Percentiles rank a stretch among this genome's conserved stretches.
phyloP scores from a whole-genome alignment of 2,329 filamentous ascomycete species.

The Lasiodiplodia citricola region DNA sequence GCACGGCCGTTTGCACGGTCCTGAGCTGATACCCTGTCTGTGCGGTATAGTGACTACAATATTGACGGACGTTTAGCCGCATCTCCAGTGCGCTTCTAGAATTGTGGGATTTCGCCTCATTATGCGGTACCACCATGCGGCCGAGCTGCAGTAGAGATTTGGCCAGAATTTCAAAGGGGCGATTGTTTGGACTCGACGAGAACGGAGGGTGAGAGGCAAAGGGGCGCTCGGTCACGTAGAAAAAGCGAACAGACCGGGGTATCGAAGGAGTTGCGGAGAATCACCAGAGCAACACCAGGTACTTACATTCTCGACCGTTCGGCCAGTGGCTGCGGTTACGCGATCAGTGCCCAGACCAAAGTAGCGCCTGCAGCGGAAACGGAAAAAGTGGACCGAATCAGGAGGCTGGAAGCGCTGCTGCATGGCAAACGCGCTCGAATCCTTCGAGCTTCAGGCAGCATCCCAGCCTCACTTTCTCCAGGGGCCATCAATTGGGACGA shows the following conservation, averaged over 20 bases:
- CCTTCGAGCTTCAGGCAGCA: not conserved
- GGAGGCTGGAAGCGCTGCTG: not conserved
- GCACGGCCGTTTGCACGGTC: not conserved
- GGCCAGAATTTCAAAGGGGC: not conserved
- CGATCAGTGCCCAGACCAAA: not conserved
- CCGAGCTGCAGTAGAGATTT: not conserved
- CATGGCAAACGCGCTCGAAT: not conserved
- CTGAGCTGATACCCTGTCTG: not conserved
- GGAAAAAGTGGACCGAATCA: not conserved
- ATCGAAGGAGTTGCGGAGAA: not conserved
- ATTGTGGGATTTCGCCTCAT: not conserved
- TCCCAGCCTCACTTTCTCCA: slow-evolving; percentile 11
- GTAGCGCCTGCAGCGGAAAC: not conserved
- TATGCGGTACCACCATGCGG: not conserved
- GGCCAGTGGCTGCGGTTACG: not conserved
- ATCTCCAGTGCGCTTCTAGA: not conserved
- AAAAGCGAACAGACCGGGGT: not conserved
- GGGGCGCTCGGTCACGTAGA: not conserved
- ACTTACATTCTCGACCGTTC: not conserved
- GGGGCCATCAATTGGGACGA: not conserved
- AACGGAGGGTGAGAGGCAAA: not conserved
- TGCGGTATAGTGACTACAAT: not conserved
- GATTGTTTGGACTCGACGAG: not conserved
- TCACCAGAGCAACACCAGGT: not conserved
- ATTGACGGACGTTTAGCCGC: not conserved